Conservation (phyloP, 768 basidiomycete genomes). For the Tubosaeta sp. region DNA sequence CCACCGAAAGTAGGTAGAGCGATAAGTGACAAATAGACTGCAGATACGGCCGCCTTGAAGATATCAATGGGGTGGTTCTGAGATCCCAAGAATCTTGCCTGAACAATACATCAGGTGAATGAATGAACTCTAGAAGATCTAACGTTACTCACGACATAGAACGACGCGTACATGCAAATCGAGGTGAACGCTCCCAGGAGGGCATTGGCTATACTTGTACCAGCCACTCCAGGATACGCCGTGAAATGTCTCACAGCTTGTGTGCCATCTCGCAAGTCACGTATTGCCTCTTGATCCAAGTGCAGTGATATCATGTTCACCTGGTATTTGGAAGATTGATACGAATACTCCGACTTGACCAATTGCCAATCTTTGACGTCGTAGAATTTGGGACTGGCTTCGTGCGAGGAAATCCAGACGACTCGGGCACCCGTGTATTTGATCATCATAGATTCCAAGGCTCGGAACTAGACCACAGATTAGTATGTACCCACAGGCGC, state of each 20-base stretch:
- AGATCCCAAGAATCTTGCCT: conserved; percentile 72
- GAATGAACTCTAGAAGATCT: neutral
- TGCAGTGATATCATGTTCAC: conserved; percentile 60
- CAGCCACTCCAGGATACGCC: conserved; percentile 66
- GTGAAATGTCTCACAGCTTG: conserved; percentile 46
- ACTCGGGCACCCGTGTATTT: conserved; percentile 54
- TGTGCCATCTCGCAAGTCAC: conserved; percentile 15
- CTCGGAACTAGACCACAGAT: conserved; percentile 50
- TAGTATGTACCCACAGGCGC: neutral
- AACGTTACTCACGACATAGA: conserved; percentile 56
- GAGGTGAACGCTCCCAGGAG: conserved; percentile 44
- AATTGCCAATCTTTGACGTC: conserved; percentile 72
- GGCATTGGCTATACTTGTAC: conserved; percentile 54
- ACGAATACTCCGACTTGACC: conserved; percentile 54
- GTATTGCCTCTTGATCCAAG: conserved; percentile 46
- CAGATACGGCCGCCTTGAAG: conserved; percentile 63
- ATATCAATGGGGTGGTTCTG: conserved; percentile 57
- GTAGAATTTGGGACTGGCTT: conserved; percentile 51
- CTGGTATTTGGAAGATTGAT: conserved; percentile 73
- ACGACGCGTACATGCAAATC: conserved; percentile 46
- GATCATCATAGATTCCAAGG: conserved; percentile 49
- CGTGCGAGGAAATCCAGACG: conserved; percentile 76
- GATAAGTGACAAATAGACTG: conserved; percentile 63
- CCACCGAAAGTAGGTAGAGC: conserved; percentile 40
- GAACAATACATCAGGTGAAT: conserved; percentile 1